phyloP scores from a whole-genome alignment of 164 flowering plant species.

The Hamamelis virginiana region DNA sequence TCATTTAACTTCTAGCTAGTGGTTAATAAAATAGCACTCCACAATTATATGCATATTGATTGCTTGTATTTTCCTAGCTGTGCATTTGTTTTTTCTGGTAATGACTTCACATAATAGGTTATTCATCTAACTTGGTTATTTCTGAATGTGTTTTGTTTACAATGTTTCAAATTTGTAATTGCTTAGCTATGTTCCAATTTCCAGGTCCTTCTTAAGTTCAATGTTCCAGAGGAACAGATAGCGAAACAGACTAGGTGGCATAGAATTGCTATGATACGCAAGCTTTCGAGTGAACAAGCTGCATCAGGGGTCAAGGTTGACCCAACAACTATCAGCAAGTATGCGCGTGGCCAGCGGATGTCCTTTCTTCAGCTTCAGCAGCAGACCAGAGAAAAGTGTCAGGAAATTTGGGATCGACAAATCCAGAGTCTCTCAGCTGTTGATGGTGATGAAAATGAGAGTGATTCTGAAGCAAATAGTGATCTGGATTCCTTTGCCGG shows the following conservation, averaged over 20 bases:
- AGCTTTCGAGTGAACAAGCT: slow-evolving; percentile 98
- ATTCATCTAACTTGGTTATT: too few relatives aligned
- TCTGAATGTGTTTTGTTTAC: too few relatives aligned
- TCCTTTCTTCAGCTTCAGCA: slow-evolving; percentile 98
- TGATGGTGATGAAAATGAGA: slow-evolving; percentile 81
- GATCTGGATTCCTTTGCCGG: slow-evolving; percentile 99
- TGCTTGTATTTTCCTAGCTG: too few relatives aligned
- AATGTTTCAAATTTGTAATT: too few relatives aligned
- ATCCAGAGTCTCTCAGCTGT: slow-evolving; percentile 71
- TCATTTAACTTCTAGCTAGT: too few relatives aligned
- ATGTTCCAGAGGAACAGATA: slow-evolving; percentile 87
- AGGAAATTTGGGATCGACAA: slow-evolving; percentile 97
- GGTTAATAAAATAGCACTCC: too few relatives aligned
- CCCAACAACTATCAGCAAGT: slow-evolving; percentile 79
- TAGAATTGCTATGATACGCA: slow-evolving; percentile 95
- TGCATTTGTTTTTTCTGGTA: too few relatives aligned
- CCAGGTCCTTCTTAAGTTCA: slow-evolving; percentile 91
- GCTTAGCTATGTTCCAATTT: background rate
- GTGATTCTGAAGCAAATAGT: slow-evolving; percentile 92
- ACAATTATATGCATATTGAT: too few relatives aligned
- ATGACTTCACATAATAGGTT: too few relatives aligned
- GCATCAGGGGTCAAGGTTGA: slow-evolving; percentile 90
- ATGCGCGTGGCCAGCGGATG: slow-evolving; percentile 98
- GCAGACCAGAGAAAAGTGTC: slow-evolving; percentile 95
- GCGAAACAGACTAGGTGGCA: slow-evolving; percentile 96